These are phyloP conservation scores for Penicillium sp. DNA, from an alignment of 2,329 filamentous ascomycete genomes.

Conservation along the genomic window DNA sequence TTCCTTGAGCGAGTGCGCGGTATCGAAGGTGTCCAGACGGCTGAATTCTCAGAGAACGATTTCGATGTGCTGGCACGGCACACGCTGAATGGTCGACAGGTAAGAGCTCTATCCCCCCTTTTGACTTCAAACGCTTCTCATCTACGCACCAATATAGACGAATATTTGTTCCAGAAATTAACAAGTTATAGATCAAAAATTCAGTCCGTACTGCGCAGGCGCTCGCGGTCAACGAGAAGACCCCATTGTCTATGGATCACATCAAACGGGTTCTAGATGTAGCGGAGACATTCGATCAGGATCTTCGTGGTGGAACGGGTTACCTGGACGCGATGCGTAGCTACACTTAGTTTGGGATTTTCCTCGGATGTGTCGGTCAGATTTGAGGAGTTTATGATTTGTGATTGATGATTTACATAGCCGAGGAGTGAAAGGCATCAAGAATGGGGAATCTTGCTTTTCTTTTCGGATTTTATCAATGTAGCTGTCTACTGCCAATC, in stretches of 20 bases:
- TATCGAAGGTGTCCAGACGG: constrained; percentile 59
- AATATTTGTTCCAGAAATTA: not conserved
- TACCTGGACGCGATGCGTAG: constrained; percentile 83
- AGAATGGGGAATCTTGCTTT: not conserved
- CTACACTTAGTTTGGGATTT: constrained; percentile 50
- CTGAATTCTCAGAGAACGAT: constrained; percentile 59
- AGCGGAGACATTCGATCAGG: constrained; percentile 76
- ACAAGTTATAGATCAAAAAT: constrained; percentile 74
- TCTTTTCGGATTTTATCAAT: not conserved
- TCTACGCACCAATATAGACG: not conserved
- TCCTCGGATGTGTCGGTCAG: not conserved
- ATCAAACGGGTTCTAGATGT: constrained; percentile 82
- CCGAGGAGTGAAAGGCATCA: not conserved
- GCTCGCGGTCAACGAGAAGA: constrained; percentile 72
- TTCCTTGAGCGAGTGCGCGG: constrained; percentile 73
- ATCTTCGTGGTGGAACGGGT: constrained; percentile 76
- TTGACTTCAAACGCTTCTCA: not conserved
- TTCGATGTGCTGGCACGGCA: constrained; percentile 66
- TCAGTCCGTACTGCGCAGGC: constrained; percentile 80
- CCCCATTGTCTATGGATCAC: constrained; percentile 73
- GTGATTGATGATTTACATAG: not conserved
- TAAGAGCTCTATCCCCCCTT: constrained; percentile 30
- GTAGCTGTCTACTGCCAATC: not conserved
- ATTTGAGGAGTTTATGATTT: not conserved
- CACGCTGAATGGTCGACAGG: constrained; percentile 68